Conservation (phyloP, 1,139 yeast species). For the Hemisphaericaspora xylofermentans region DNA sequence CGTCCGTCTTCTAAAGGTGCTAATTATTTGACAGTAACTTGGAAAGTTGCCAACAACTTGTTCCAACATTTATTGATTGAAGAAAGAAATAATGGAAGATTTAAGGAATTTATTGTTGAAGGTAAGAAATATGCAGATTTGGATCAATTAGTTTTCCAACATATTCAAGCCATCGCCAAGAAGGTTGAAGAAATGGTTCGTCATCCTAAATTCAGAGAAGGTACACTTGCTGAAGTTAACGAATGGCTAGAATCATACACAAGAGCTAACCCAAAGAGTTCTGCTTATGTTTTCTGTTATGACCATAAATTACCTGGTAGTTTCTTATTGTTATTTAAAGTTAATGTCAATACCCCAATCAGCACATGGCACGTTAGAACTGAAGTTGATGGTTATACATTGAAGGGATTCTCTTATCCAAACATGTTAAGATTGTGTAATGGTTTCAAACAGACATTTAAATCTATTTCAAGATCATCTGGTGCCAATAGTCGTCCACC, state of each 20-base stretch:
- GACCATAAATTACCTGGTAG: constrained; percentile 93
- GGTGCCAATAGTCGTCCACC: constrained; percentile 18
- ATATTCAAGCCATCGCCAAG: constrained; percentile 80
- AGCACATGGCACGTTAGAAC: constrained; percentile 90
- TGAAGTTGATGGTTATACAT: constrained; percentile 79
- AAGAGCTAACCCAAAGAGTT: constrained; percentile 85
- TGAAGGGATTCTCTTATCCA: constrained; percentile 79
- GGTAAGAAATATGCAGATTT: constrained; percentile 73
- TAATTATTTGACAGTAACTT: constrained; percentile 86
- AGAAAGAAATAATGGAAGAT: constrained; percentile 60
- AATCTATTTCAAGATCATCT: constrained; percentile 26
- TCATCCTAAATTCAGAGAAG: constrained; percentile 86
- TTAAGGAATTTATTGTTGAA: constrained; percentile 68
- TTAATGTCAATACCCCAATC: constrained; percentile 67
- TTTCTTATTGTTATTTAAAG: constrained; percentile 81
- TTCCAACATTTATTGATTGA: constrained; percentile 89
- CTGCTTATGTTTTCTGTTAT: constrained; percentile 88
- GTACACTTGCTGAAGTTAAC: constrained; percentile 75
- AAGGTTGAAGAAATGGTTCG: constrained; percentile 82
- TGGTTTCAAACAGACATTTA: constrained; percentile 76
- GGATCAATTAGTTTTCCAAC: constrained; percentile 90
- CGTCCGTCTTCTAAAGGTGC: constrained; percentile 92
- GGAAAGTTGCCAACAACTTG: constrained; percentile 91
- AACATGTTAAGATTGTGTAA: constrained; percentile 86
- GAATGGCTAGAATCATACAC: constrained; percentile 89